A percentile compares a stretch with the other conserved stretches of the same genome.
Conservation (phyloP, 768 basidiomycete genomes). For the Macrolepiota albuminosa region DNA sequence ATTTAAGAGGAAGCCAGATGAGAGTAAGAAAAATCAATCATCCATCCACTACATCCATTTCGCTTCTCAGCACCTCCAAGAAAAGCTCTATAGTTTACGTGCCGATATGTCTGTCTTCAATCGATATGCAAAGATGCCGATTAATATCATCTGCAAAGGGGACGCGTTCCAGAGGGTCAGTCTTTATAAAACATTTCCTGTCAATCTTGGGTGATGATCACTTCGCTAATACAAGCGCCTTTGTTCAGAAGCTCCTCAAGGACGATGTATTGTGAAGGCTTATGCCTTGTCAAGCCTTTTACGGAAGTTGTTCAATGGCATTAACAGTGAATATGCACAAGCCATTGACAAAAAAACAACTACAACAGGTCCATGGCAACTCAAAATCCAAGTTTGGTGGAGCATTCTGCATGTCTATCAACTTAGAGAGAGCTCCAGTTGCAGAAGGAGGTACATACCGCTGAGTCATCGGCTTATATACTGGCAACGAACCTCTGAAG, state of each 20-base stretch:
- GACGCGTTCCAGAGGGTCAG: not conserved
- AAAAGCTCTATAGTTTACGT: not conserved
- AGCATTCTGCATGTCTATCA: not conserved
- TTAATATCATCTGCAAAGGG: too few relatives aligned
- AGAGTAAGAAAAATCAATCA: not conserved
- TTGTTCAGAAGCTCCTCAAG: not conserved
- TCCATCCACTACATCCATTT: not conserved
- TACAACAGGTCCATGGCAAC: not conserved
- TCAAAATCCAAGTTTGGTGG: not conserved
- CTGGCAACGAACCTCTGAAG: not conserved
- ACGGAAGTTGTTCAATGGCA: not conserved
- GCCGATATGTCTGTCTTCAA: not conserved
- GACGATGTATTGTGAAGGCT: fast-evolving
- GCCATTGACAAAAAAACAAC: too few relatives aligned
- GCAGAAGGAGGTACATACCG: not conserved
- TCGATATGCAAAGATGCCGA: not conserved
- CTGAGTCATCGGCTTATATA: not conserved
- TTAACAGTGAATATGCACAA: not conserved
- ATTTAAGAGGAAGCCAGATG: not conserved
- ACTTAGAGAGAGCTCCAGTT: not conserved
- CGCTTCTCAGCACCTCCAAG: not conserved
- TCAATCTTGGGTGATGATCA: too few relatives aligned
- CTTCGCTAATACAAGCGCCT: not conserved
- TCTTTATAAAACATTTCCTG: not conserved
- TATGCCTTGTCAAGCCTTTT: not conserved